Evolutionary conservation across 2,329 filamentous ascomycete genomes (phyloP).

Genomic region (Pseudogymnoascus sp.): DNA sequence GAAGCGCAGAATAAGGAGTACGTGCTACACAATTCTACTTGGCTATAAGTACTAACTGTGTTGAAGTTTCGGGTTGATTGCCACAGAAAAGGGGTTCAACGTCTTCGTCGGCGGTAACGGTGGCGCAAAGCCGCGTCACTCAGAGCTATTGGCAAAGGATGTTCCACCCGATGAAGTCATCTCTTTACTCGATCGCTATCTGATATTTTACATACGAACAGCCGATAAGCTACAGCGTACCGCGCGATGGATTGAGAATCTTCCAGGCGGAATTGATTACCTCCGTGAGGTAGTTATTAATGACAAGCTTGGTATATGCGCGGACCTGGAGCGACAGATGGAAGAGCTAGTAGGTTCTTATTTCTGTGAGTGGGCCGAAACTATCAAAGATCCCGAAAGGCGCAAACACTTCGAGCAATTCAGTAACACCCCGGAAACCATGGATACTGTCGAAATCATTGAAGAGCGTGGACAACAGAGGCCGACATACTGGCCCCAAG

Average conservation of each 20-base stretch:
- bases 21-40: slow-evolving; percentile 24
- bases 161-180: slow-evolving; percentile 76
- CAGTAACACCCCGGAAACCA: slow-evolving; percentile 67
- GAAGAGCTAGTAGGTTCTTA: slow-evolving; percentile 71
- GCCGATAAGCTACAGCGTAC: slow-evolving; percentile 86
- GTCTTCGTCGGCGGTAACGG: slow-evolving; percentile 87
- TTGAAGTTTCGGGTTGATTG: slow-evolving; percentile 73
- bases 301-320: slow-evolving; percentile 79
- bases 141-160: slow-evolving; percentile 77
- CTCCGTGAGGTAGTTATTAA: slow-evolving; percentile 74
- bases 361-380: slow-evolving; percentile 90
- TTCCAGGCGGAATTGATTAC: slow-evolving; percentile 78
- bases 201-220: slow-evolving; percentile 90
- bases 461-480: slow-evolving; percentile 64
- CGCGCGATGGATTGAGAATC: slow-evolving; percentile 75
- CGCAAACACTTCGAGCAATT: slow-evolving; percentile 72
- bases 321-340: slow-evolving; percentile 82
- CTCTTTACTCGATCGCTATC: slow-evolving; percentile 76
- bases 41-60: slow-evolving; percentile 12
- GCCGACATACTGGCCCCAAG: slow-evolving; percentile 70
- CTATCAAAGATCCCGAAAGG: slow-evolving; percentile 60
- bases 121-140: slow-evolving; percentile 74
- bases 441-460: slow-evolving; percentile 62
- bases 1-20: slow-evolving; percentile 90
- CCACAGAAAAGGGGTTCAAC: slow-evolving; percentile 89